Conservation (phyloP, 495 filamentous ascomycete species). For the Xylaria acuta region DNA sequence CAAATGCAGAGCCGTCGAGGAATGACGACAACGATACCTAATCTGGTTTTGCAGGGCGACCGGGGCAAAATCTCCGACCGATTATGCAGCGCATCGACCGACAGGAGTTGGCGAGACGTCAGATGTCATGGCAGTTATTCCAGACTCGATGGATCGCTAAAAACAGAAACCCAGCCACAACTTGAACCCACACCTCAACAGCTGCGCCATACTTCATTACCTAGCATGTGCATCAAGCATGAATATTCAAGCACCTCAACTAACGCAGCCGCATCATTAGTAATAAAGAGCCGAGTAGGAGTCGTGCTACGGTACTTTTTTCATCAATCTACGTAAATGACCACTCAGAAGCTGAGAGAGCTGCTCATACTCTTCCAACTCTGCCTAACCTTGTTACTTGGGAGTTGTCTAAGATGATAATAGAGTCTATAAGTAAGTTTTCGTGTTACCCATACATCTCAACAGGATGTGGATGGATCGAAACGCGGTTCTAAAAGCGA, state of each 20-base stretch:
- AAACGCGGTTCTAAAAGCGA: not conserved
- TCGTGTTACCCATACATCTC: not conserved
- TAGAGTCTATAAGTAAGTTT: not conserved
- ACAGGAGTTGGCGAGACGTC: not conserved
- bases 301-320: not conserved
- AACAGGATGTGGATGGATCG: not conserved
- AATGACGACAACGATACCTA: slow-evolving; percentile 35
- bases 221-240: too few relatives aligned
- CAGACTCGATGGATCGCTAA: not conserved
- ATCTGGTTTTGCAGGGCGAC: slow-evolving; percentile 6
- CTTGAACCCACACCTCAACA: not conserved
- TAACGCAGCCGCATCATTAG: not conserved
- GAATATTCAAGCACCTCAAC: not conserved
- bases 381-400: not conserved
- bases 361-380: not conserved
- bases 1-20: slow-evolving; percentile 13
- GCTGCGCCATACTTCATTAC: not conserved
- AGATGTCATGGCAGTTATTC: not conserved
- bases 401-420: not conserved
- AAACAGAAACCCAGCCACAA: not conserved
- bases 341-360: not conserved
- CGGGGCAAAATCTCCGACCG: slow-evolving; percentile 13
- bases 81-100: slow-evolving; percentile 15
- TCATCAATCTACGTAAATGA: not conserved
- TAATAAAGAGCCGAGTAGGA: not conserved